Conservation (phyloP, 345 rosid species). For the Draba incana region DNA sequence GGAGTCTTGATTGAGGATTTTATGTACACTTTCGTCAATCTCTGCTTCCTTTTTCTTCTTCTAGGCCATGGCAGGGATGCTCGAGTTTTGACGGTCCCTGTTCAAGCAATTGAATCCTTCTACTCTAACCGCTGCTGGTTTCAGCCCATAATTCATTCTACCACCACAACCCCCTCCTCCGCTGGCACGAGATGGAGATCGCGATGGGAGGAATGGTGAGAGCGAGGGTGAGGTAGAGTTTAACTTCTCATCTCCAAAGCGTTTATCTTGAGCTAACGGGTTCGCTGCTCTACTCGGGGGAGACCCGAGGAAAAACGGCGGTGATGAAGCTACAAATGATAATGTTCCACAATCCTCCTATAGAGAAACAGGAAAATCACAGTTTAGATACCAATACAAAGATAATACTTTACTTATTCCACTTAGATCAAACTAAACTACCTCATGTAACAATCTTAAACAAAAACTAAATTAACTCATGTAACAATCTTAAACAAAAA, state of each 20-base stretch:
- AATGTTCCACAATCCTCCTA: slow-evolving; percentile 49
- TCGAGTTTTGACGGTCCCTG: slow-evolving; percentile 59
- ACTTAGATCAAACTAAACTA: too few species aligned
- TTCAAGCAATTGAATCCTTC: slow-evolving; percentile 82
- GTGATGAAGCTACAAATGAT: slow-evolving; percentile 52
- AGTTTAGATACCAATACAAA: not conserved
- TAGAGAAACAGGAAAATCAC: slow-evolving; percentile 13
- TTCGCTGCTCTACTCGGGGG: slow-evolving; percentile 74
- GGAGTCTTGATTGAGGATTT: slow-evolving; percentile 28
- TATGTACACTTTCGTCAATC: slow-evolving; percentile 39
- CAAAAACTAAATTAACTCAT: too few species aligned
- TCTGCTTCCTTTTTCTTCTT: slow-evolving; percentile 7
- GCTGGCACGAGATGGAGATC: slow-evolving; percentile 37
- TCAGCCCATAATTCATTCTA: slow-evolving; percentile 58
- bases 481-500: too few species aligned
- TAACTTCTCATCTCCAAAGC: slow-evolving; percentile 53
- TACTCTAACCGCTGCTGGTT: slow-evolving; percentile 69
- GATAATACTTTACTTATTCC: not conserved
- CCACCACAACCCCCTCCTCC: slow-evolving; percentile 62
- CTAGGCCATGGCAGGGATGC: slow-evolving; percentile 78
- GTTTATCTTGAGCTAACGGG: slow-evolving; percentile 69
- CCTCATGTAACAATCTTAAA: too few species aligned
- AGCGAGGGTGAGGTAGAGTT: slow-evolving; percentile 30
- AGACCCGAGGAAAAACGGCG: slow-evolving; percentile 73
- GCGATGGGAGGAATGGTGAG: slow-evolving; percentile 38